Percentiles rank a stretch among this genome's conserved stretches.
Conservation (phyloP, 2,329 filamentous ascomycete species). For the Trichoderma cornu-damae region DNA sequence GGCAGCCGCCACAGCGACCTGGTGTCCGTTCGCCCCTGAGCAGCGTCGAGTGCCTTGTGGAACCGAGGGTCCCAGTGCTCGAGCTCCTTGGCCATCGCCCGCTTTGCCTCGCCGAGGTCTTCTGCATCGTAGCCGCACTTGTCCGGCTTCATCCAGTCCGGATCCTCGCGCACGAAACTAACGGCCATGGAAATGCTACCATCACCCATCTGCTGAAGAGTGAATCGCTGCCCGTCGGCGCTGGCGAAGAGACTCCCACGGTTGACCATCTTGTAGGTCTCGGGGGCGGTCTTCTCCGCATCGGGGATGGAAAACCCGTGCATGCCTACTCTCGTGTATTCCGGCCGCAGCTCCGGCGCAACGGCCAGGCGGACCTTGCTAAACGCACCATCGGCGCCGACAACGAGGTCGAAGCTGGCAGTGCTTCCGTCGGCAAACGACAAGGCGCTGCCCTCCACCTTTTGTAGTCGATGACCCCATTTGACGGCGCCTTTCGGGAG, state of each 20-base stretch:
- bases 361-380: slow-evolving; percentile 27
- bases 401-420: slow-evolving; percentile 16
- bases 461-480: slow-evolving; percentile 12
- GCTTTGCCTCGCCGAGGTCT: slow-evolving; percentile 36
- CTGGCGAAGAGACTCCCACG: slow-evolving; percentile 43
- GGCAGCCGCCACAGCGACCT: slow-evolving; percentile 51
- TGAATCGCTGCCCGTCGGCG: slow-evolving; percentile 38
- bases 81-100: slow-evolving; percentile 35
- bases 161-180: slow-evolving; percentile 35
- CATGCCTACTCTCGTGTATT: slow-evolving; percentile 43
- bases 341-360: slow-evolving; percentile 35
- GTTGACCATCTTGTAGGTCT: slow-evolving; percentile 42
- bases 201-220: slow-evolving; percentile 42
- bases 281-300: slow-evolving; percentile 38
- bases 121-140: slow-evolving; percentile 42
- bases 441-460: slow-evolving; percentile 3
- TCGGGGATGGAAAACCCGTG: slow-evolving; percentile 41
- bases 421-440: slow-evolving; percentile 5
- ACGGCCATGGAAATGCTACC: slow-evolving; percentile 41
- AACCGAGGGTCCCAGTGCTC: slow-evolving; percentile 41
- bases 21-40: slow-evolving; percentile 36
- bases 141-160: slow-evolving; percentile 34
- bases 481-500: slow-evolving; percentile 10
- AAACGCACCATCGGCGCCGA: slow-evolving; percentile 25
- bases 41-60: slow-evolving; percentile 38